phyloP scores from a whole-genome alignment of 208 protist species.

The Wallacemonas sp. region DNA sequence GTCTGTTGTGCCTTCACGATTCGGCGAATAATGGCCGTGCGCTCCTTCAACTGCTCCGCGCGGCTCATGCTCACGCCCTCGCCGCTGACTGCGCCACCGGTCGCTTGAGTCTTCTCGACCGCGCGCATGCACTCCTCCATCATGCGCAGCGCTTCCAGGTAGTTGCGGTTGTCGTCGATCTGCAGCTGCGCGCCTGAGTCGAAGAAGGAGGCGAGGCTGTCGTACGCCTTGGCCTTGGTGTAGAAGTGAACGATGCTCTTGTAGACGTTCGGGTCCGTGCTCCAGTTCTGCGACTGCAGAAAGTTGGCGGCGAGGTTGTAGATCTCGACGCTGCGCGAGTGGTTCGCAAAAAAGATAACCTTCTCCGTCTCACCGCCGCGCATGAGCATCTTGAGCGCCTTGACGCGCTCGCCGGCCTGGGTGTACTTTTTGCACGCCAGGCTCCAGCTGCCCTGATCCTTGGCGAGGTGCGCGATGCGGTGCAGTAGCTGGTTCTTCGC shows the following conservation, averaged over 20 bases:
- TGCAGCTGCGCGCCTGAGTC: conserved; percentile 94
- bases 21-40: conserved; percentile 47
- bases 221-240: conserved; percentile 94
- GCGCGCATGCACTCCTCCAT: conserved; percentile 81
- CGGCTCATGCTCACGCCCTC: conserved; percentile 35
- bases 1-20: conserved; percentile 71
- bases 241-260: conserved; percentile 97
- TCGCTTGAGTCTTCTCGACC: conserved; percentile 48
- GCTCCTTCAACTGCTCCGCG: conserved; percentile 49
- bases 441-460: conserved; percentile 90
- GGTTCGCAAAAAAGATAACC: conserved; percentile 97
- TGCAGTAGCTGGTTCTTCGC: conserved; percentile 57
- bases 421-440: conserved; percentile 95
- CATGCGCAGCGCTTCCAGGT: conserved; percentile 90
- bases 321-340: conserved; percentile 94
- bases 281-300: conserved; percentile 95
- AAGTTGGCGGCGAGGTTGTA: conserved; percentile 97
- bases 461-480: conserved; percentile 85
- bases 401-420: conserved; percentile 94
- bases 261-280: conserved; percentile 92
- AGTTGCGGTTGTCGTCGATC: conserved; percentile 97
- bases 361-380: conserved; percentile 96
- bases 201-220: conserved; percentile 91
- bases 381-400: conserved; percentile 97
- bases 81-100: conserved; percentile 17